Evolutionary conservation across 106 monocot genomes (phyloP).

Genomic region (Apostasia shenzhenica): DNA sequence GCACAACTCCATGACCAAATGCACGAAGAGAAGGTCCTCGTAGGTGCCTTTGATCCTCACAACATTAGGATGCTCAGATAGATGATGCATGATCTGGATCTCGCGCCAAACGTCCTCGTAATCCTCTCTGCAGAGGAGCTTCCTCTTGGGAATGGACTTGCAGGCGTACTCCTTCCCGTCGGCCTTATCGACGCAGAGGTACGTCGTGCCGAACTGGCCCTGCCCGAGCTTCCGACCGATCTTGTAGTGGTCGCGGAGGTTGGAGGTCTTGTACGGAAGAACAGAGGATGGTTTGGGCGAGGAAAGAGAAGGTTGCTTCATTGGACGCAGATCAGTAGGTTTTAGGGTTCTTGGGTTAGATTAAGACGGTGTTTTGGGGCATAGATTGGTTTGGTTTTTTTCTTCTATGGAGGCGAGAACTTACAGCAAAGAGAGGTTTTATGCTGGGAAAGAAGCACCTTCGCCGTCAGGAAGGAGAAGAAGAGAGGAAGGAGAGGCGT

Average conservation of each 20-base stretch:
- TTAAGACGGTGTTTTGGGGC: not conserved
- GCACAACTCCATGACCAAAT: constrained; percentile 59
- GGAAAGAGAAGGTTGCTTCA: constrained; percentile 23
- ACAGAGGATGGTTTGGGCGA: constrained; percentile 34
- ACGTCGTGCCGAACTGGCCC: constrained; percentile 78
- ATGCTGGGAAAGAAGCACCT: not conserved
- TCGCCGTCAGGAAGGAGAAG: not conserved
- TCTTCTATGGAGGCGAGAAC: not conserved
- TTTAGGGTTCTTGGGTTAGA: not conserved
- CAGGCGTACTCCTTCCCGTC: constrained; percentile 62
- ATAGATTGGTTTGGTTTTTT: not conserved
- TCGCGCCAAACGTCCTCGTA: constrained; percentile 50
- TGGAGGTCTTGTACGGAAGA: constrained; percentile 63
- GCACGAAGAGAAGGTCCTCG: constrained; percentile 62
- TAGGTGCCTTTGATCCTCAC: constrained; percentile 70
- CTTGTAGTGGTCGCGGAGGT: constrained; percentile 58
- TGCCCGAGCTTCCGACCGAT: constrained; percentile 77
- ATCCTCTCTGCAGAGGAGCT: constrained; percentile 68
- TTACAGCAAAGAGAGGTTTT: not conserved
- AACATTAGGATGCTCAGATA: constrained; percentile 68
- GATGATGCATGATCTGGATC: constrained; percentile 73
- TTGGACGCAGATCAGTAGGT: not conserved
- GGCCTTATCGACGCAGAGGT: constrained; percentile 49
- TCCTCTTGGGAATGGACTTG: constrained; percentile 83
- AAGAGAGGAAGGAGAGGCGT: constrained; percentile 6